These are phyloP conservation scores for Moesziomyces sp. DNA, from an alignment of 1,284 basidiomycete species.

Conservation along the genomic window DNA sequence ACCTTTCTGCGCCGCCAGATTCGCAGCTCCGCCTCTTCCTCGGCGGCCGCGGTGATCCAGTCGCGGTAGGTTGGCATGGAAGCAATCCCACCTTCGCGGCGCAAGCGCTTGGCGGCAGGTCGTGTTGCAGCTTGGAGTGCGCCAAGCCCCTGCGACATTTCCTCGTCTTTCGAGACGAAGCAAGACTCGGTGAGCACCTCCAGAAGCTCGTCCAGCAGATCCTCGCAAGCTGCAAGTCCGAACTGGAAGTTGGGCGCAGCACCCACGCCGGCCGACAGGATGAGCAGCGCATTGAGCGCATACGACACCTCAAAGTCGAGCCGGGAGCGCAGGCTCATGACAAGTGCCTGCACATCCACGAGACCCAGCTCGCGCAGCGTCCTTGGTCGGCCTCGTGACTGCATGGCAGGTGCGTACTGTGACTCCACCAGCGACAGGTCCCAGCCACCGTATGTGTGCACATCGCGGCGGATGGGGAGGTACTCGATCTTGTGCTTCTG, in stretches of 20 bases:
- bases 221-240: conserved; percentile 78
- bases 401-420: conserved; percentile 73
- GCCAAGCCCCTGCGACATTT: conserved; percentile 1
- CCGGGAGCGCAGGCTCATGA: conserved; percentile 88
- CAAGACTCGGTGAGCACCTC: conserved; percentile 86
- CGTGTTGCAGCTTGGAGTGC: background rate
- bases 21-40: conserved; percentile 59
- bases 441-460: conserved; percentile 85
- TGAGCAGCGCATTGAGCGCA: conserved; percentile 86
- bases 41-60: conserved; percentile 55
- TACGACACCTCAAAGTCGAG: conserved; percentile 86
- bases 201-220: conserved; percentile 86
- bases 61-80: conserved; percentile 52
- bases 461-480: conserved; percentile 80
- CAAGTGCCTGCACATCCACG: conserved; percentile 87
- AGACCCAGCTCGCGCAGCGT: conserved; percentile 81
- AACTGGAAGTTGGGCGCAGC: conserved; percentile 75
- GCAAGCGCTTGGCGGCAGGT: conserved; percentile 17
- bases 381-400: conserved; percentile 72
- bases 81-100: conserved; percentile 45
- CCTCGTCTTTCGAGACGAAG: conserved; percentile 73
- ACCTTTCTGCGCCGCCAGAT: conserved; percentile 45
- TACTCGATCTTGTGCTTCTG: conserved; percentile 89
- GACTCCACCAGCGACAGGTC: conserved; percentile 79
- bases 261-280: conserved; percentile 76